A percentile compares a stretch with the other conserved stretches of the same genome.
phyloP scores from a whole-genome alignment of 176 grass and related monocot genomes.

The Musa itinerans region DNA sequence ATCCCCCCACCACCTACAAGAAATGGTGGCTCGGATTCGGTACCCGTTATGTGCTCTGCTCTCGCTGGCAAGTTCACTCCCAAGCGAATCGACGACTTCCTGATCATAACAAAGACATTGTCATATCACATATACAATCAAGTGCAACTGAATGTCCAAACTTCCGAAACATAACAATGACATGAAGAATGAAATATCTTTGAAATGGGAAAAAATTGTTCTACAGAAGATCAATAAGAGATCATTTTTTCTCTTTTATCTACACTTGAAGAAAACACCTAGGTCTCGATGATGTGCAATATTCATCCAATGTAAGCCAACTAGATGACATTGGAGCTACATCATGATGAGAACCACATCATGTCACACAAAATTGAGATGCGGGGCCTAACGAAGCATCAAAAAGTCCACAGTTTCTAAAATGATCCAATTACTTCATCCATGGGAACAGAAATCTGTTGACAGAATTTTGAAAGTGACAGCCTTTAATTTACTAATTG shows the following conservation, averaged over 20 bases:
- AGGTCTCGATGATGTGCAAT: not conserved
- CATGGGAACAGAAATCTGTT: not conserved
- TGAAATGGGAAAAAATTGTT: not conserved
- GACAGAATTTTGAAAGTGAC: not conserved
- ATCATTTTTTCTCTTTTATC: not conserved
- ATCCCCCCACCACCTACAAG: conserved; percentile 38
- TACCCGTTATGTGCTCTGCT: conserved; percentile 53
- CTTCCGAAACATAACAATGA: too few relatives aligned
- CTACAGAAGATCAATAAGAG: not conserved
- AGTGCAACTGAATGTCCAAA: too few relatives aligned
- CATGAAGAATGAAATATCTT: too few relatives aligned
- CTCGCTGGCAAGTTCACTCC: conserved; percentile 73
- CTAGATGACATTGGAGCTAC: not conserved
- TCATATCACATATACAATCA: conserved; percentile 9
- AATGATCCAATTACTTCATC: not conserved
- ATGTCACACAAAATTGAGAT: not conserved
- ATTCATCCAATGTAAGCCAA: not conserved
- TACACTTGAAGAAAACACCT: not conserved
- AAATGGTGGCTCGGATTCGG: conserved; percentile 30
- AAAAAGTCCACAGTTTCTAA: not conserved
- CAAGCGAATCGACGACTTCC: conserved; percentile 62
- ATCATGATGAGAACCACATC: not conserved
- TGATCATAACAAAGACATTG: conserved; percentile 28
- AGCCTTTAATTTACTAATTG: not conserved
- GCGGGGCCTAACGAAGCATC: not conserved